These are phyloP conservation scores for Chenopodium quinoa DNA, from an alignment of 148 eudicot species.

Conservation along the genomic window DNA sequence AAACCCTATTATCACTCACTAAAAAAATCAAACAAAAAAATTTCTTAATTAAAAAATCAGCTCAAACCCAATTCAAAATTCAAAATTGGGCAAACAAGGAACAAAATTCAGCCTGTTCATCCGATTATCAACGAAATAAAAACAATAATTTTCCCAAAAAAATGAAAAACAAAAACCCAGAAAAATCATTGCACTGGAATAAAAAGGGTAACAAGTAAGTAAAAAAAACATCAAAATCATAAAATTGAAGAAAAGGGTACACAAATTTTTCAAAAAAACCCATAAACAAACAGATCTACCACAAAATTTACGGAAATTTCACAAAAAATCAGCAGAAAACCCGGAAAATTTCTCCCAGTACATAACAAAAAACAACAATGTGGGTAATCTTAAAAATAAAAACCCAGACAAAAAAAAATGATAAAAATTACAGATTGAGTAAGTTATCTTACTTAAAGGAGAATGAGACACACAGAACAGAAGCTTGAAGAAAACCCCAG, in stretches of 20 bases:
- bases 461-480: constrained; percentile 31
- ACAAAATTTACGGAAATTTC: constrained; percentile 13
- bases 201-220: not conserved
- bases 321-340: not conserved
- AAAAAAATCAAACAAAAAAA: no score
- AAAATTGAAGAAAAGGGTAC: constrained; percentile 15
- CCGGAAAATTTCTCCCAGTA: not conserved
- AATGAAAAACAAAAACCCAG: not conserved
- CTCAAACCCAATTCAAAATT: constrained; percentile 24
- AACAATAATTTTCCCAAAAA: not conserved
- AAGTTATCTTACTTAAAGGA: constrained; percentile 18
- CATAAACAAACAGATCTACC: constrained; percentile 24
- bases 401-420: not conserved
- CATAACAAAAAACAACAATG: constrained; percentile 20
- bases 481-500: constrained; percentile 21
- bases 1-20: not conserved
- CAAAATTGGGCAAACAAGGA: constrained; percentile 9
- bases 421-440: not conserved
- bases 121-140: not conserved
- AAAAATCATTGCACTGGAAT: not conserved
- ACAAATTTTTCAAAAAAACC: not conserved
- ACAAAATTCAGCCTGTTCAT: constrained; percentile 8
- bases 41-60: not conserved
- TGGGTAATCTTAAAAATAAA: constrained; percentile 20
- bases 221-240: not conserved